phyloP scores from a whole-genome alignment of 2,329 filamentous ascomycete genomes.

The Sclerotinia spermophila region DNA sequence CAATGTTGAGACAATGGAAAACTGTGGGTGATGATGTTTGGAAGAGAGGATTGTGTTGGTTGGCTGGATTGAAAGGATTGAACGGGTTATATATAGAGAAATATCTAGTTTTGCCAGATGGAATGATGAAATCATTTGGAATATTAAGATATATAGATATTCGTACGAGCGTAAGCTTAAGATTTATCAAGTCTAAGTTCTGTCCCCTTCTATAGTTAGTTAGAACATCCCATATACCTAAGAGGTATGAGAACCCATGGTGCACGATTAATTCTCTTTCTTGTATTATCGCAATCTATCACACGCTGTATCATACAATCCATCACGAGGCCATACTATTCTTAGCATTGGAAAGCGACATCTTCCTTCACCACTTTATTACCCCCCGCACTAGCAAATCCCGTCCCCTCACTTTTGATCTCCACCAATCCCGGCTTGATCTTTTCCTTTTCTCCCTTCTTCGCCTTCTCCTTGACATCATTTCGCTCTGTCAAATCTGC shows the following conservation, averaged over 20 bases:
- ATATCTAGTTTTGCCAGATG: too few species aligned
- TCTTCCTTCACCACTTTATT: conserved; percentile 77
- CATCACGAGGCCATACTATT: not conserved
- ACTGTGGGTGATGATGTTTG: too few species aligned
- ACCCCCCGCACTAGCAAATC: conserved; percentile 83
- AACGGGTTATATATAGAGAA: too few species aligned
- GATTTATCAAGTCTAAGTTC: not conserved
- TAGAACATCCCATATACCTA: not conserved
- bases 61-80: too few species aligned
- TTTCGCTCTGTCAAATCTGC: conserved; percentile 59
- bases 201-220: not conserved
- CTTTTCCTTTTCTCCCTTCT: conserved; percentile 51
- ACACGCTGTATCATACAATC: not conserved
- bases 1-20: too few species aligned
- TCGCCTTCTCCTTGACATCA: conserved; percentile 43
- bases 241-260: not conserved
- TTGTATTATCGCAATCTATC: not conserved
- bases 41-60: too few species aligned
- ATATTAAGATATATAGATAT: not conserved
- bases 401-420: conserved; percentile 82
- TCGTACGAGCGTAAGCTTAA: rapidly evolving
- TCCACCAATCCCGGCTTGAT: conserved; percentile 71
- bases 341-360: conserved; percentile 76
- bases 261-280: not conserved
- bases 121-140: too few species aligned